Percentiles rank a stretch among this genome's conserved stretches.
Evolutionary conservation across 495 filamentous ascomycete species (phyloP).

Genomic region (Oidiodendron maius): DNA sequence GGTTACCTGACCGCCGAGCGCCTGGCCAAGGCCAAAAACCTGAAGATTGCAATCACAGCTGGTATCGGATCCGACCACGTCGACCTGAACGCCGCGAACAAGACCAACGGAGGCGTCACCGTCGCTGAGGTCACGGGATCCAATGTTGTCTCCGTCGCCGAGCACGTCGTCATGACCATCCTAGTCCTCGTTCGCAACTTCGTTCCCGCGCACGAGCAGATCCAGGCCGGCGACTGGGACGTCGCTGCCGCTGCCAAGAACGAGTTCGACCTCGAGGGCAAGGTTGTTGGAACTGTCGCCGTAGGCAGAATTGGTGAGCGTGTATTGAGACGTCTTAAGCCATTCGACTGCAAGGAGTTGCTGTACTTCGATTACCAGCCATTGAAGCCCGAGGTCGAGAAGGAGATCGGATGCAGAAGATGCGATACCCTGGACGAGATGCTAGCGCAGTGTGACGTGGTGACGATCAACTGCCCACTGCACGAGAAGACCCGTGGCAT

Average conservation of each 20-base stretch:
- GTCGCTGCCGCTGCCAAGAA: conserved; percentile 95
- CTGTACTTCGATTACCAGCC: conserved; percentile 99
- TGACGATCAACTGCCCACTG: conserved; percentile 98
- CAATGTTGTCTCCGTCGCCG: conserved; percentile 85
- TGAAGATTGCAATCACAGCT: conserved; percentile 93
- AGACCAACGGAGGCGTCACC: conserved; percentile 95
- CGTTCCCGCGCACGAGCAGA: conserved; percentile 93
- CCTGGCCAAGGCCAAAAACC: conserved; percentile 95
- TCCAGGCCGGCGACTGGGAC: conserved; percentile 85
- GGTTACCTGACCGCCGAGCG: conserved; percentile 96
- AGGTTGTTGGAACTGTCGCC: conserved; percentile 96
- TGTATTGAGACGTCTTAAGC: conserved; percentile 87
- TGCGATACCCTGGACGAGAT: conserved; percentile 89
- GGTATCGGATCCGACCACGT: conserved; percentile 98
- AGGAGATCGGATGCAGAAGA: conserved; percentile 92
- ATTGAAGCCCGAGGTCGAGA: conserved; percentile 76
- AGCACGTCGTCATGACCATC: conserved; percentile 99
- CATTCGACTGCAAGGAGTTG: conserved; percentile 99
- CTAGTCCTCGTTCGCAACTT: conserved; percentile 95
- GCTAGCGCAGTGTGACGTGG: conserved; percentile 91
- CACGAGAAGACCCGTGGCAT: conserved; percentile 95
- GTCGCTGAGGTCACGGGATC: conserved; percentile 91
- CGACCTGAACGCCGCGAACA: conserved; percentile 94
- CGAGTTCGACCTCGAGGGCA: conserved; percentile 94
- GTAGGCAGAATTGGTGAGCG: conserved; percentile 98